Percentiles rank a stretch among this genome's conserved stretches.
phyloP scores from a whole-genome alignment of 179 eudicot genomes.

The Gypsophila paniculata region DNA sequence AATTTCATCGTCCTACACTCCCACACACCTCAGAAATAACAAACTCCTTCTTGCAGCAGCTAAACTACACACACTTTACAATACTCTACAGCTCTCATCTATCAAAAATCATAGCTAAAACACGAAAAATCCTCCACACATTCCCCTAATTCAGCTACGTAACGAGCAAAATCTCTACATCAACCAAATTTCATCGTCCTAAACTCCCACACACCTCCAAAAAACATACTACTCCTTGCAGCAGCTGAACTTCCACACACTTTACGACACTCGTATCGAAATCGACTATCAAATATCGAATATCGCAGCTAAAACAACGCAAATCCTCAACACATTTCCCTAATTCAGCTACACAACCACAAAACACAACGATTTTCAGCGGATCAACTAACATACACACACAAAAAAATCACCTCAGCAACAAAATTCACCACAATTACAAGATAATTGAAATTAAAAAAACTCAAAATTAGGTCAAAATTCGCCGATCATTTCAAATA shows the following conservation, averaged over 20 bases:
- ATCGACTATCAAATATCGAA: no score
- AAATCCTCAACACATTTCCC: neutral
- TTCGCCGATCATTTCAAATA: neutral
- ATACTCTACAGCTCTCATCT: neutral
- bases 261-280: no score
- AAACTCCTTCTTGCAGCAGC: neutral
- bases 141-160: no score
- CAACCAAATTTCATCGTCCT: neutral
- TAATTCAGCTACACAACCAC: neutral
- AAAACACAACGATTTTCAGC: neutral
- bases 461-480: neutral
- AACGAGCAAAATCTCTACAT: neutral
- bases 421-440: neutral
- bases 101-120: neutral
- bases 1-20: neutral
- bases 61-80: neutral
- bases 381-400: neutral
- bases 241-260: no score
- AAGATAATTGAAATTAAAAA: no score
- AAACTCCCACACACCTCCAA: neutral
- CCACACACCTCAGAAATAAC: neutral
- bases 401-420: neutral
- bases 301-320: no score
- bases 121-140: neutral
- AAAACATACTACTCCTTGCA: no score